These are phyloP conservation scores for Volvox africanus DNA, from an alignment of 139 green algal genomes.

Conservation along the genomic window DNA sequence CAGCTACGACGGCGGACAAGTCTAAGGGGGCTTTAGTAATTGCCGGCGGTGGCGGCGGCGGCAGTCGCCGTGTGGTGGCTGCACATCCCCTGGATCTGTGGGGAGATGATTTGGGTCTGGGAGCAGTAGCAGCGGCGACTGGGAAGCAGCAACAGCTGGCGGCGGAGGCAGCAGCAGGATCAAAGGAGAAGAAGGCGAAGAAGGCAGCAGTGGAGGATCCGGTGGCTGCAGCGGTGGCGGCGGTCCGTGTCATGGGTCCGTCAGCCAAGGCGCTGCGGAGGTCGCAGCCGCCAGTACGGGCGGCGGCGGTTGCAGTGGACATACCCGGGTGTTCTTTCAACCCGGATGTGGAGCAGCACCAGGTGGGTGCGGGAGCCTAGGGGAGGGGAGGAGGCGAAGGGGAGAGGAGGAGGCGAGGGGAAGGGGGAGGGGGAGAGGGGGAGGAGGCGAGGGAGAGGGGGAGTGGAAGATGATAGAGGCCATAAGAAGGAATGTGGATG, in stretches of 20 bases:
- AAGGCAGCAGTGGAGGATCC: neutral
- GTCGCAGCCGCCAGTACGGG: neutral
- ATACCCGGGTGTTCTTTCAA: conserved; percentile 90
- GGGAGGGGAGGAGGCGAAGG: too few relatives aligned
- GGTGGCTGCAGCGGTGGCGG: neutral
- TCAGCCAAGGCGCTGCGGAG: conserved; percentile 2
- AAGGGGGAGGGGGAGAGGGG: too few relatives aligned
- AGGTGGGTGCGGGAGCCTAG: conserved; percentile 51
- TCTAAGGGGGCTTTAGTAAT: neutral
- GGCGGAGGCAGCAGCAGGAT: neutral
- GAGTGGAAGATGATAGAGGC: too few relatives aligned
- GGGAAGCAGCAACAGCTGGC: neutral
- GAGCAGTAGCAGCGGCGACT: neutral
- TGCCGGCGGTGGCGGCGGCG: neutral
- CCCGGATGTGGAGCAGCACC: conserved; percentile 69
- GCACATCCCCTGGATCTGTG: conserved; percentile 31
- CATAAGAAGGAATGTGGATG: neutral
- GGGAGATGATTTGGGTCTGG: neutral
- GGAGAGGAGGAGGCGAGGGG: too few relatives aligned
- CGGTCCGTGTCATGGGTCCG: conserved; percentile 12
- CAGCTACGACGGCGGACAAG: neutral
- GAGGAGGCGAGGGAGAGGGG: too few relatives aligned
- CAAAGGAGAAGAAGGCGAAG: neutral
- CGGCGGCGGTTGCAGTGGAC: conserved; percentile 79
- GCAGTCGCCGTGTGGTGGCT: neutral